Base-by-base conservation (phyloP, 1,139 yeast species). In the Pichia terricola region DNA sequence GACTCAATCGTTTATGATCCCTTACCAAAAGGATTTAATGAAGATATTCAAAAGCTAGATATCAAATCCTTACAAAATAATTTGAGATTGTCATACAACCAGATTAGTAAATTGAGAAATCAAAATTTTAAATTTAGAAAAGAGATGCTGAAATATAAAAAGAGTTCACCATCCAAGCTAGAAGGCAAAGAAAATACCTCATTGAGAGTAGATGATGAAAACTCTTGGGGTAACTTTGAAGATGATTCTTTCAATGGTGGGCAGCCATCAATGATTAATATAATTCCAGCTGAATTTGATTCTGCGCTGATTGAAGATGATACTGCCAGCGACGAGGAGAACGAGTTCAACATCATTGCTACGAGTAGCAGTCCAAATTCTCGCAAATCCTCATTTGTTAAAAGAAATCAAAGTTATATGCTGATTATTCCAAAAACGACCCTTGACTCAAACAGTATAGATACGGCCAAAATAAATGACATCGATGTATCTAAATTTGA, bases 11-110 rank as follows among this genome's bases (percentile, higher is more conserved):
- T 57, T 5, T 28, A 46, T 4, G 65, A 66, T 26, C 70, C 70
- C 5, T 25, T 37, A 5, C 42, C 46, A 16, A 16, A 28, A 5
- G 16, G 32, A 11, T 34, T 58, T 55, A 34, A 50, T 49, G 68
- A 75, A 1, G 67, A 72, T 40, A 70, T 75, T 50, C 65, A 73
- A 2, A 76, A 72, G 16, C 64, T 82, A 40, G 89, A 84, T 58
- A 66, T 75, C 5, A 89, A 85, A 55, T 79, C 89, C 0, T 66
- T 83, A 52, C 70, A 74, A 51, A 74, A 85, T 0, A 79, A 85
- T 11, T 67, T 86, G 53, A 70, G 70, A 28, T 85, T 76, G 60
- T 83, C 91, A 4, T 79, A 81, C 54, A 70, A 73, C 49, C 73
- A 77, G 0, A 77, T 79, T 45, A 64, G 75, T 10, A 76, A 73